Percentiles rank a stretch among this genome's conserved stretches.
Conservation (phyloP, 257 asterid genomes). For the Cynanchum wilfordii region DNA sequence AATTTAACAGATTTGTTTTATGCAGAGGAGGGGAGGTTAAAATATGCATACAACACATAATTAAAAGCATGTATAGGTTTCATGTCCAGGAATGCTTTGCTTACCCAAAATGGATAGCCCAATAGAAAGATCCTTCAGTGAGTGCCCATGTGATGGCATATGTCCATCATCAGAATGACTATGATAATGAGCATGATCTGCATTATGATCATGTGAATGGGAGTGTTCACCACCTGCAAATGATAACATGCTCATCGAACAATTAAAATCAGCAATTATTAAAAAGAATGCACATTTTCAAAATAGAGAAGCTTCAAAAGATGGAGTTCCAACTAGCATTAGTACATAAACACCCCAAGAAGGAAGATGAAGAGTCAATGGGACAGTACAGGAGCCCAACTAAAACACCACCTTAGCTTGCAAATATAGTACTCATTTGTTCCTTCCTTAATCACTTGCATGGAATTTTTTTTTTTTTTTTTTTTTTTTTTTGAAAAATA, state of each 20-base stretch:
- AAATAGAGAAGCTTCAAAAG: background rate
- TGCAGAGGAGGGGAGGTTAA: no score
- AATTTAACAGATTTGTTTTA: no score
- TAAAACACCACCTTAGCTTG: background rate
- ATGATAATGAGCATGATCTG: slow-evolving; percentile 48
- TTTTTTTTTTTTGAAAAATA: background rate
- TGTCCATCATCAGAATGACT: slow-evolving; percentile 37
- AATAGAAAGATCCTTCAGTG: slow-evolving; percentile 78
- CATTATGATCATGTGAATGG: slow-evolving; percentile 70
- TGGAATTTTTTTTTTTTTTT: background rate
- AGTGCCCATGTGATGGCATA: slow-evolving; percentile 65
- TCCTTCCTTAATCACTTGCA: background rate
- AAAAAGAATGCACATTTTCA: background rate
- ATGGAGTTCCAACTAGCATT: background rate
- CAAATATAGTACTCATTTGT: background rate
- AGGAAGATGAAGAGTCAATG: background rate
- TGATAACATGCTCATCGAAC: background rate
- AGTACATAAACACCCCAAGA: background rate
- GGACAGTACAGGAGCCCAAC: no score
- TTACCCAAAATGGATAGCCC: slow-evolving; percentile 86
- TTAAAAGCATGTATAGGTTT: background rate
- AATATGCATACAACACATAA: background rate
- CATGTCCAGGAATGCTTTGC: slow-evolving; percentile 13
- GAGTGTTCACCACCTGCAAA: slow-evolving; percentile 79
- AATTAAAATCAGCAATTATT: background rate